phyloP scores from a whole-genome alignment of 2,329 filamentous ascomycete genomes.

The Aspergillus spinulosporus region DNA sequence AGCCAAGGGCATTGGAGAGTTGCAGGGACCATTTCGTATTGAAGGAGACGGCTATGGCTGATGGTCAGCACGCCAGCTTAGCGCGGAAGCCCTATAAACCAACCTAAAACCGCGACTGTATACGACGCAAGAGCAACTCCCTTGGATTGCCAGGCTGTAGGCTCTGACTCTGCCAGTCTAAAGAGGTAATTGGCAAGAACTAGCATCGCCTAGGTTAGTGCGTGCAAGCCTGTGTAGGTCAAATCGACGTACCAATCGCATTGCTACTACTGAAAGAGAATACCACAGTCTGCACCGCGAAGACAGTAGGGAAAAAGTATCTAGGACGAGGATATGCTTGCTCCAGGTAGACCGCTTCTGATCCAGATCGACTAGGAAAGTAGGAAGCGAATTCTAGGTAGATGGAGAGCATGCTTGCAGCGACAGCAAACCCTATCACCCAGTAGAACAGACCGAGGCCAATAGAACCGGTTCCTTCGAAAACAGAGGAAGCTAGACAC shows the following conservation, averaged over 20 bases:
- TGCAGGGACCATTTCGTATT: conserved; percentile 61
- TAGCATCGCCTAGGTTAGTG: conserved; percentile 29
- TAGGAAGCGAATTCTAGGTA: conserved; percentile 66
- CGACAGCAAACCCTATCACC: conserved; percentile 62
- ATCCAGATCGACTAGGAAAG: conserved; percentile 66
- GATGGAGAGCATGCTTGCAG: conserved; percentile 55
- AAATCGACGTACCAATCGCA: conserved; percentile 49
- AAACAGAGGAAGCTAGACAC: conserved; percentile 56
- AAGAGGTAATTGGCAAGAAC: conserved; percentile 66
- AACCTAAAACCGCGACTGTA: conserved; percentile 58
- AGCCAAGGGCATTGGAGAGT: conserved; percentile 58
- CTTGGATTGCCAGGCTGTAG: conserved; percentile 64
- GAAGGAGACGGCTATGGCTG: conserved; percentile 44
- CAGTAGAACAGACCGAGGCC: conserved; percentile 65
- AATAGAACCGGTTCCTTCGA: conserved; percentile 61
- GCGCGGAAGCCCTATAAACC: conserved; percentile 24
- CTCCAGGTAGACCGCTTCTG: conserved; percentile 68
- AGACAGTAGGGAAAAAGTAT: conserved; percentile 64
- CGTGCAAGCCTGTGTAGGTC: conserved; percentile 25
- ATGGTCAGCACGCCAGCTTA: conserved; percentile 14
- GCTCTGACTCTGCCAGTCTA: conserved; percentile 52
- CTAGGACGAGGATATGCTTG: conserved; percentile 65
- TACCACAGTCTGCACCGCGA: conserved; percentile 63
- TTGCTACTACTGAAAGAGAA: conserved; percentile 68
- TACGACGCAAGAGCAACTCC: conserved; percentile 67